A percentile compares a stretch with the other conserved stretches of the same genome.
Evolutionary conservation across 108 stramenopile genomes (phyloP).

Genomic region (Cyclotella kingstonii): DNA sequence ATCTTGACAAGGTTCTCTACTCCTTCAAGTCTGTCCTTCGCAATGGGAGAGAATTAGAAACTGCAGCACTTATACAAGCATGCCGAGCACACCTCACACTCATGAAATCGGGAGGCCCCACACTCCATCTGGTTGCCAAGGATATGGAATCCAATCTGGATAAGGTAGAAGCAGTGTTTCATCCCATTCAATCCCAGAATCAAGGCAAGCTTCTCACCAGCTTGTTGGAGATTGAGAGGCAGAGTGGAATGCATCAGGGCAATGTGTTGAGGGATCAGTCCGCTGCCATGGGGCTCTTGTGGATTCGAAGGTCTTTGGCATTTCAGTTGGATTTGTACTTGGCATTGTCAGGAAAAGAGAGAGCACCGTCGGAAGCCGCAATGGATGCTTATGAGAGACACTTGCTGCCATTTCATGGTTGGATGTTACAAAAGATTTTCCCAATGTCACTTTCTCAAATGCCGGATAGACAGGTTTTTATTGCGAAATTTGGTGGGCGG

Average conservation of each 20-base stretch:
- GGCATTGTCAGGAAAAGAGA: too few species aligned
- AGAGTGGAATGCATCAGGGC: slow-evolving; percentile 41
- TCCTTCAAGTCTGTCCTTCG: slow-evolving; percentile 37
- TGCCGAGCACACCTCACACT: slow-evolving; percentile 42
- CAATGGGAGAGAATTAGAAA: slow-evolving; percentile 38
- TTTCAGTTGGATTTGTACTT: slow-evolving; percentile 57
- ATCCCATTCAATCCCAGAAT: background rate
- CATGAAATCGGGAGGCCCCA: slow-evolving; percentile 41
- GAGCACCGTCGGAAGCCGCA: slow-evolving; percentile 36
- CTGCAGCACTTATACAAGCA: slow-evolving; percentile 44
- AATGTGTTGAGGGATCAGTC: slow-evolving; percentile 47
- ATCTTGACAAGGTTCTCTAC: slow-evolving; percentile 31
- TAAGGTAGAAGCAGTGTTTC: slow-evolving; percentile 44
- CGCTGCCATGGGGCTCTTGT: slow-evolving; percentile 61
- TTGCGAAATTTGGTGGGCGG: slow-evolving; percentile 47
- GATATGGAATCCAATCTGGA: slow-evolving; percentile 53
- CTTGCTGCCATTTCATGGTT: slow-evolving; percentile 38
- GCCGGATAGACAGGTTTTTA: slow-evolving; percentile 33
- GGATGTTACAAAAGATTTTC: slow-evolving; percentile 49
- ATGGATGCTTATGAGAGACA: slow-evolving; percentile 36
- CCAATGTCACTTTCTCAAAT: slow-evolving; percentile 44
- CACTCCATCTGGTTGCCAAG: slow-evolving; percentile 41
- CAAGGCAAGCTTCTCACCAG: slow-evolving; percentile 21
- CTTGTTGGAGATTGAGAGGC: slow-evolving; percentile 39
- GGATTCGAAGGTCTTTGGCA: slow-evolving; percentile 55